Evolutionary conservation across 805 yeast genomes (phyloP).

Genomic region (Nakazawaea sp.): DNA sequence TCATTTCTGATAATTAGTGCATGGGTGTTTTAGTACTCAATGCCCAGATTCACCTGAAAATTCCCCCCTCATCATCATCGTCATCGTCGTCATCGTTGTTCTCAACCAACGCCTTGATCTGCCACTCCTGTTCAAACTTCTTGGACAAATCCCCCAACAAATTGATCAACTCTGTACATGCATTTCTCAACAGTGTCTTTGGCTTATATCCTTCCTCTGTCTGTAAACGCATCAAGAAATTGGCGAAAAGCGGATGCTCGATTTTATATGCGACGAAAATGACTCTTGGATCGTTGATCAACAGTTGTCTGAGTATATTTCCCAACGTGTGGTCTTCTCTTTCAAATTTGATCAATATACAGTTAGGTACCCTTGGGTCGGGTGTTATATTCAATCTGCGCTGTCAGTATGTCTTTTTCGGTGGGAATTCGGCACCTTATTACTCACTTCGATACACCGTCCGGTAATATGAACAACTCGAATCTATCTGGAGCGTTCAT

Average conservation of each 20-base stretch:
- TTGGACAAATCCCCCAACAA: conserved; percentile 70
- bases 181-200: conserved; percentile 80
- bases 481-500: conserved; percentile 99
- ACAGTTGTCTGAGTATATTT: conserved; percentile 79
- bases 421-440: not conserved
- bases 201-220: conserved; percentile 95
- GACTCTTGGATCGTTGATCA: conserved; percentile 82
- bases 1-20: too few relatives aligned
- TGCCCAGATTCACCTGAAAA: conserved; percentile 10
- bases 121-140: conserved; percentile 90
- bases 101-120: conserved; percentile 61
- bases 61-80: conserved; percentile 14
- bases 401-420: conserved; percentile 9
- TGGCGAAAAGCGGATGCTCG: conserved; percentile 96
- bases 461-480: conserved; percentile 94
- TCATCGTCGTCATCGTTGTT: conserved; percentile 43
- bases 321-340: conserved; percentile 98
- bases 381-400: conserved; percentile 75
- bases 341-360: conserved; percentile 87
- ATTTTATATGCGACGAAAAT: conserved; percentile 95
- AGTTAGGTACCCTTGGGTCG: conserved; percentile 92
- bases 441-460: conserved; percentile 86
- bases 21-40: too few relatives aligned
- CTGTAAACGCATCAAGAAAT: conserved; percentile 88
- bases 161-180: conserved; percentile 76